Conservation (phyloP, 208 protist genomes). For the Crithidia thermophila region DNA sequence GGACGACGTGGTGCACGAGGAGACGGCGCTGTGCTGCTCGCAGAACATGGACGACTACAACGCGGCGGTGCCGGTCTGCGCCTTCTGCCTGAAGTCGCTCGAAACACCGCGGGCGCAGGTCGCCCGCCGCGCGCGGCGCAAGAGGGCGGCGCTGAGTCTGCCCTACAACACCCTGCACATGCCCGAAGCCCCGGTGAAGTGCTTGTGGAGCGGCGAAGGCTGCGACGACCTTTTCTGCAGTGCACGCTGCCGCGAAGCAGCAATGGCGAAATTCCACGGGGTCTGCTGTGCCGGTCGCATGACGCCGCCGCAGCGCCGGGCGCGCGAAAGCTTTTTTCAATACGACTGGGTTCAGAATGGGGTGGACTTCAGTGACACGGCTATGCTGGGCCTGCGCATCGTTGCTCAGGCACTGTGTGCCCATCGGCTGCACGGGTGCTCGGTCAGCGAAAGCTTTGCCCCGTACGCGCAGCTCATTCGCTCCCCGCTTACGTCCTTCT, state of each 20-base stretch:
- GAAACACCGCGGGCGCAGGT: constrained; percentile 57
- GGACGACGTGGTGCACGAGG: constrained; percentile 56
- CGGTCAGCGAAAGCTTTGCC: constrained; percentile 35
- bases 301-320: constrained; percentile 34
- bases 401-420: constrained; percentile 45
- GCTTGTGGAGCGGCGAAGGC: constrained; percentile 38
- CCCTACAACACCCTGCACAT: constrained; percentile 36
- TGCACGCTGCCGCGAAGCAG: constrained; percentile 53
- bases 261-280: constrained; percentile 46
- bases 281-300: constrained; percentile 51
- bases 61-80: constrained; percentile 46
- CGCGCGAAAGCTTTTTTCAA: constrained; percentile 37
- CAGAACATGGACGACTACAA: constrained; percentile 75
- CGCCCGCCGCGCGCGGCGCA: constrained; percentile 39
- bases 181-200: constrained; percentile 30
- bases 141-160: constrained; percentile 32
- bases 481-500: constrained; percentile 49
- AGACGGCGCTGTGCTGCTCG: constrained; percentile 72
- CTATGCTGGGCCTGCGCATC: constrained; percentile 58
- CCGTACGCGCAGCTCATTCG: constrained; percentile 62
- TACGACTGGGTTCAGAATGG: constrained; percentile 64
- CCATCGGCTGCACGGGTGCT: constrained; percentile 33
- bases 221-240: constrained; percentile 65
- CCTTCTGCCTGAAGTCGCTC: constrained; percentile 54
- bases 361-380: constrained; percentile 77